Percentiles rank a stretch among this genome's conserved stretches.
These are phyloP conservation scores for Myrmaecium sp. DNA, from an alignment of 2,329 filamentous ascomycete species.

Conservation along the genomic window DNA sequence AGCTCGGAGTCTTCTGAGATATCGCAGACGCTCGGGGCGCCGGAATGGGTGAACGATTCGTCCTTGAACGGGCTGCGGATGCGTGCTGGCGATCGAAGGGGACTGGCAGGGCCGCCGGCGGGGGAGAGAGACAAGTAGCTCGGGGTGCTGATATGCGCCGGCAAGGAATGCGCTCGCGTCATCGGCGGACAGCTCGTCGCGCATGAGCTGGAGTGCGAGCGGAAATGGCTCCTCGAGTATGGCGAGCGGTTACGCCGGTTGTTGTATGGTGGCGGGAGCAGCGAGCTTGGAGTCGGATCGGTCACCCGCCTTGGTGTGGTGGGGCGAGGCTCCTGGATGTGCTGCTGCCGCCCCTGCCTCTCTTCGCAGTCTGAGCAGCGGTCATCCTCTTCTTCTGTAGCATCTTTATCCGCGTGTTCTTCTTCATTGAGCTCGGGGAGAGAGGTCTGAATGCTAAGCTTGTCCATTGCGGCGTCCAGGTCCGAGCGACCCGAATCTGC, in stretches of 20 bases:
- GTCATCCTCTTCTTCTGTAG: too few relatives aligned
- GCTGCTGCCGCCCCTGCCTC: too few relatives aligned
- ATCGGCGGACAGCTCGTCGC: conserved; percentile 26
- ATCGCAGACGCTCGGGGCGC: conserved; percentile 20
- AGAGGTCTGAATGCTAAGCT: too few relatives aligned
- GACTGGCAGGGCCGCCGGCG: conserved; percentile 18
- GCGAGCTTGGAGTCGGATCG: conserved; percentile 16
- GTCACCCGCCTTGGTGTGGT: conserved; percentile 21
- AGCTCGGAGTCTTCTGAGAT: conserved; percentile 34
- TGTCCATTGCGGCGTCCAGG: too few relatives aligned
- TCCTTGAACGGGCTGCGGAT: conserved; percentile 24
- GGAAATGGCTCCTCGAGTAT: conserved; percentile 28
- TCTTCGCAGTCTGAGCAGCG: too few relatives aligned
- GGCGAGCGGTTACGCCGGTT: conserved; percentile 29
- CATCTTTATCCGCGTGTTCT: too few relatives aligned
- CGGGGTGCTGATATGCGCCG: conserved; percentile 21
- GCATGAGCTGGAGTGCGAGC: conserved; percentile 26
- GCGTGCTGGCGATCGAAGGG: conserved; percentile 26
- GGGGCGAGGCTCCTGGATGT: too few relatives aligned
- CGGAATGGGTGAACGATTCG: conserved; percentile 11
- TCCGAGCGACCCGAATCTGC: too few relatives aligned
- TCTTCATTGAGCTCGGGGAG: too few relatives aligned
- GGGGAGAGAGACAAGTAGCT: conserved; percentile 19
- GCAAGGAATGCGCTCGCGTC: conserved; percentile 30
- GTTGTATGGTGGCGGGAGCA: conserved; percentile 13